phyloP scores from a whole-genome alignment of 1,284 basidiomycete species.

The Fomitopsis schrenkii region DNA sequence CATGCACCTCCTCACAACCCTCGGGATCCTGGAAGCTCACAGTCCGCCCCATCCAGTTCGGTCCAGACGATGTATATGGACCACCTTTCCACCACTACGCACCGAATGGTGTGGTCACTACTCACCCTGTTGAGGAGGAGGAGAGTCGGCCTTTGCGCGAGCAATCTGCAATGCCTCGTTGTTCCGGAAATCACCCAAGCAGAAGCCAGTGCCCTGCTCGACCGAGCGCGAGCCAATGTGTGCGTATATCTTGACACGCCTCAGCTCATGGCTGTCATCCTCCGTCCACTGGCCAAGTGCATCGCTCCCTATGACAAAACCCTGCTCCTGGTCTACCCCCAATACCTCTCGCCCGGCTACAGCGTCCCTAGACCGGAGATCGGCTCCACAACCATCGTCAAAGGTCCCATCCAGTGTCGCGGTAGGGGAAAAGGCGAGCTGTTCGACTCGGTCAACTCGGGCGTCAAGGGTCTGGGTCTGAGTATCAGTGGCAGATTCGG shows the following conservation, averaged over 20 bases:
- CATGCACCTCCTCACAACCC: conserved; percentile 90
- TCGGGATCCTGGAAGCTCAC: conserved; percentile 98
- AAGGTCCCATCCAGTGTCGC: neutral
- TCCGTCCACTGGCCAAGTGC: conserved; percentile 31
- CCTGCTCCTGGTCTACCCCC: conserved; percentile 13
- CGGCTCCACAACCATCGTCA: conserved; percentile 6
- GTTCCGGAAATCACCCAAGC: conserved; percentile 81
- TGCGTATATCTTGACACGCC: conserved; percentile 75
- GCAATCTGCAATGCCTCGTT: conserved; percentile 88
- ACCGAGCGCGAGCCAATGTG: conserved; percentile 86
- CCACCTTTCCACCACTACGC: neutral
- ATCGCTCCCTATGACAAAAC: conserved; percentile 14
- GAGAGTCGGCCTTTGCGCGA: no score
- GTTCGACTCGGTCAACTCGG: conserved; percentile 6
- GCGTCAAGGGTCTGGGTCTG: conserved; percentile 12
- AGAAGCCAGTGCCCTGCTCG: conserved; percentile 93
- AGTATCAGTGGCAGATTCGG: conserved; percentile 18
- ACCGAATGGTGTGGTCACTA: conserved; percentile 15
- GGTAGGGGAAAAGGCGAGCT: neutral
- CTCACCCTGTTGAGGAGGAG: conserved; percentile 75
- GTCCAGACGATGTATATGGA: conserved; percentile 98
- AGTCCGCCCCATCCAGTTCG: conserved; percentile 91
- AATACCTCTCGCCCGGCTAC: conserved; percentile 9
- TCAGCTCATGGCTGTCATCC: conserved; percentile 34
- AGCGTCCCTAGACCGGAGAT: conserved; percentile 10